Evolutionary conservation across 148 eudicot species (phyloP), one percentile per base, ranked within the genome.

Genomic region (Suaeda aralocaspica): DNA sequence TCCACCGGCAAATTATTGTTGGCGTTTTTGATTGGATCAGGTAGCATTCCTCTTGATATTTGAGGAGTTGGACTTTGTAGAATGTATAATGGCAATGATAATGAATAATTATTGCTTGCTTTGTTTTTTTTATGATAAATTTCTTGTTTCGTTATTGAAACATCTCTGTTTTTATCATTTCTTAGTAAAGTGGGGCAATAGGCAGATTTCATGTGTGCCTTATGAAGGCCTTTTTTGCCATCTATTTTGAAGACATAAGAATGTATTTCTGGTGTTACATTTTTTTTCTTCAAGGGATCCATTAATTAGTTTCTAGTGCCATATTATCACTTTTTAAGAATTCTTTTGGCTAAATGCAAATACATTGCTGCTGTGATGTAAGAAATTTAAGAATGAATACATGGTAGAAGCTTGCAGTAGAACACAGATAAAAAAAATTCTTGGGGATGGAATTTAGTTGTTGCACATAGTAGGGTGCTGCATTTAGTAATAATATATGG

Each of bases 1-100:
- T 85, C 98, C 9, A 90, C 96, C 14, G 95, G 95, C 71, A 82
- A 86, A 25, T 77, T 93, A 73, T 83, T 93, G 45, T 70, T 83
- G 72, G 95, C 96, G 5, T 93, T 93, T 82, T 82, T 84, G 80
- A 73, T 93, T 66, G 92, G 92, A 64, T 84, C 96, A 86, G 92
- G 96, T 90, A 78, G 33, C 69, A 34, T 45, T 75, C 52, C 52
- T 45, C 73, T 55, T 49, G 41, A 25, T 34, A 6, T 57, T 29
- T 12, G 15, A 5, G 10, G 52, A 25, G 34, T 51, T 30, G 21
- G n/a, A 62, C 31, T 66, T 24, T 36, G 19, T 67, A 26, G 22
- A 71, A 26, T 44, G 25, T 71, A 36, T 31, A 33, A 0, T 9
- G 29, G 22, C 33, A 34, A 36, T 14, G 46, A 34, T 62, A 10